Conservation (phyloP, 139 green algal genomes). For the Coccomyxa sp. region DNA sequence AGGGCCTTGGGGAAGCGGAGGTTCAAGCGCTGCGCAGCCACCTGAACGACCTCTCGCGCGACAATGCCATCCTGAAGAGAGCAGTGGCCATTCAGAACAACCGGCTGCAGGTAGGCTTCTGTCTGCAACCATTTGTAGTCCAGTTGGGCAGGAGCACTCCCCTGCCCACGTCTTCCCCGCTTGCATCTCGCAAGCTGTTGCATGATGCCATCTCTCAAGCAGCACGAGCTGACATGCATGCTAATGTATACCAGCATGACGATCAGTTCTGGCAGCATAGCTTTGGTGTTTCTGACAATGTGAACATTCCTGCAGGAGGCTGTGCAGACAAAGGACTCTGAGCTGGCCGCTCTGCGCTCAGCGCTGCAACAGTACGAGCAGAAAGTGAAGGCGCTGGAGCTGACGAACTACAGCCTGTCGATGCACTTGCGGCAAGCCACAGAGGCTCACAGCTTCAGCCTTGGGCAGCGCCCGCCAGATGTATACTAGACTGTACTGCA, state of each 20-base stretch:
- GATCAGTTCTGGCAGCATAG: not conserved
- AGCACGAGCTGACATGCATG: not conserved
- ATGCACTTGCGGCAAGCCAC: slow-evolving; percentile 72
- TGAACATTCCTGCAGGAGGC: slow-evolving; percentile 1
- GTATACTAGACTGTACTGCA: no score
- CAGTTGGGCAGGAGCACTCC: not conserved
- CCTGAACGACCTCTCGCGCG: slow-evolving; percentile 39
- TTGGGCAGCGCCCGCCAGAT: slow-evolving; percentile 34
- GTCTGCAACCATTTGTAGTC: not conserved
- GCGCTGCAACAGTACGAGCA: slow-evolving; percentile 56
- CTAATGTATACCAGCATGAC: not conserved
- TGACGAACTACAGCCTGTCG: slow-evolving; percentile 74
- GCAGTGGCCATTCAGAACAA: slow-evolving; percentile 78
- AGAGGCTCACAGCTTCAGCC: not conserved
- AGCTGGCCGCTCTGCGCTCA: slow-evolving; percentile 43
- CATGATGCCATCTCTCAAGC: not conserved
- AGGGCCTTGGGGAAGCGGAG: not conserved
- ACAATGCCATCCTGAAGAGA: slow-evolving; percentile 77
- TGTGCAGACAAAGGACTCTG: slow-evolving; percentile 28
- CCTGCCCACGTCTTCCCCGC: not conserved
- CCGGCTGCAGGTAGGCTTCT: slow-evolving; percentile 43
- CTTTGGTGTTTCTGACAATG: not conserved
- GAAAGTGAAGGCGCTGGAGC: slow-evolving; percentile 53
- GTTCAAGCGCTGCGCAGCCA: slow-evolving; percentile 6
- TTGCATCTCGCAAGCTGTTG: not conserved